Conservation (phyloP, 2,329 filamentous ascomycete genomes). For the Colletotrichum graminicola region DNA sequence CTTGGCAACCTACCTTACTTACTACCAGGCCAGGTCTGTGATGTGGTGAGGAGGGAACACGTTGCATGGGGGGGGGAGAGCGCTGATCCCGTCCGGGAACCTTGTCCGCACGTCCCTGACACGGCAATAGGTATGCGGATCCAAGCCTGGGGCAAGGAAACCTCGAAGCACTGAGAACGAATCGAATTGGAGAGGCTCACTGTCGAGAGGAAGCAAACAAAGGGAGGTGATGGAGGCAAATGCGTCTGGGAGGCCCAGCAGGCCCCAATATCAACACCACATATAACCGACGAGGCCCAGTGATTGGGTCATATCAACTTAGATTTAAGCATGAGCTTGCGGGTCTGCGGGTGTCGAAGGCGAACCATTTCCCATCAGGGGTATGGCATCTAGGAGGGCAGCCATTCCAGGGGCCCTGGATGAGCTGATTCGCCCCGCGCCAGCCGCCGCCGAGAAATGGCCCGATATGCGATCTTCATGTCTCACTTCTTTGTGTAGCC, state of each 20-base stretch:
- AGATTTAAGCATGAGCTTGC: conserved; percentile 33
- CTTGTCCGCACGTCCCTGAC: conserved; percentile 17
- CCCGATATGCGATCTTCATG: conserved; percentile 32
- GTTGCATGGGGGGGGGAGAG: not conserved
- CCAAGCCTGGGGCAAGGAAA: not conserved
- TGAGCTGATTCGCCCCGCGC: conserved; percentile 25
- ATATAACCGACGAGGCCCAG: not conserved
- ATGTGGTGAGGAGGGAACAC: not conserved
- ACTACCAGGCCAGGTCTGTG: not conserved
- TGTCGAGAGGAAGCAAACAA: conserved; percentile 4
- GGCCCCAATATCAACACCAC: not conserved
- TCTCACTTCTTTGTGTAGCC: conserved; percentile 35
- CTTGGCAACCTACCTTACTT: no score
- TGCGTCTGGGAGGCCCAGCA: not conserved
- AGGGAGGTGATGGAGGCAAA: not conserved
- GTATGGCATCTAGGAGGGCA: conserved; percentile 6
- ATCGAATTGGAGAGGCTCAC: not conserved
- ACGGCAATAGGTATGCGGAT: conserved; percentile 32
- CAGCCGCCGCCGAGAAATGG: conserved; percentile 32
- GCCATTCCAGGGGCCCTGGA: conserved; percentile 22
- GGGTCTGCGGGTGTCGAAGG: not conserved
- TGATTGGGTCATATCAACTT: conserved; percentile 9
- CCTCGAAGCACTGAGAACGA: conserved; percentile 25
- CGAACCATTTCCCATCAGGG: conserved; percentile 24
- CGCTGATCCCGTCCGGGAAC: conserved; percentile 18